Base-by-base conservation (phyloP, 2,329 filamentous ascomycete genomes). In the Claviceps sp. region DNA sequence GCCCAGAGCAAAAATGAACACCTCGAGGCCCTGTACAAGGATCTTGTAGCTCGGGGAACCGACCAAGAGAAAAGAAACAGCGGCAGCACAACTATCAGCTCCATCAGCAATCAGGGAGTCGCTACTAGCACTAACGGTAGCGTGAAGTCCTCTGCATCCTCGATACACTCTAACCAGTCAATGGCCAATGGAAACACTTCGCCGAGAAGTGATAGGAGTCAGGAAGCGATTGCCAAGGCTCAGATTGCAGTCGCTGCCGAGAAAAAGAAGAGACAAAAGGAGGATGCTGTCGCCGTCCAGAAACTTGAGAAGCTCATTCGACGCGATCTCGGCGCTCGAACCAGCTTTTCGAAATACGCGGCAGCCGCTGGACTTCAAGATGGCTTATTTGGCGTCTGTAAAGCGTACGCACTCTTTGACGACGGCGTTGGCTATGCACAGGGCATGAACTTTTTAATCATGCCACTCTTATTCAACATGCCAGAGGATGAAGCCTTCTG, bases 401-500 rank as follows among this genome's bases (percentile, higher is more conserved):
- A 97, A 68, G 90, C 93, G 1, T 98, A 98, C 69, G 93, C 93
- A 14, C 74, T 98, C 34, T 97, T 90, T 60, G 93, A 98, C 62
- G 89, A 95, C 62, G 85, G 77, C 7, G 93, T 98, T 39, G 91
- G 93, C 37, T 98, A 98, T 67, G 91, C 94, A 0, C 93, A 98
- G 68, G 93, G 93, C 64, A 96, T 98, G 87, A 98, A 97, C 65
- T 98, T 98, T 63, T 81, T 98, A 54, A 87, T 89, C 48, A 97
- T 97, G 89, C 93, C 94, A 24, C 68, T 98, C 17, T 74, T 98
- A 1, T 96, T 98, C 71, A 97, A 96, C 65, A 95, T 97, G 90
- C 87, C 90, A 2, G 91, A 97, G 69, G 89, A 95, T 64, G 93
- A 98, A 69, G 91, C 93, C 0, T 98, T 98, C 64, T 93, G 89